Base-by-base conservation (phyloP, 2,329 filamentous ascomycete species). In the Huntiella bhutanensis region DNA sequence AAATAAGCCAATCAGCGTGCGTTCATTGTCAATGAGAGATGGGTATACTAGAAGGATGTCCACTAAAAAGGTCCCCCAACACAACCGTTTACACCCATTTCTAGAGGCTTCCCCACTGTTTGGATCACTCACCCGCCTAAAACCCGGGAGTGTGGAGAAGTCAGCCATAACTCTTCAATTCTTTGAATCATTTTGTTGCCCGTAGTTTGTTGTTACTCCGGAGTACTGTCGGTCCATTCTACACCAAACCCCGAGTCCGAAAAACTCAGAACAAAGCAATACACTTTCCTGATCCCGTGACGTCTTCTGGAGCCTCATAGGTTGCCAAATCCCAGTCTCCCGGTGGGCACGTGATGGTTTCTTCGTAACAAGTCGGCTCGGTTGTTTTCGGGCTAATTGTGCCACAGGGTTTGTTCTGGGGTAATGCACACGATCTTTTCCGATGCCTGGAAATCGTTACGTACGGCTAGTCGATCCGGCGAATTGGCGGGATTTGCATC, bases 1-100 rank as follows among this genome's bases (percentile, higher is more conserved):
- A 13, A 16, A 36, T 17, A 22, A 34, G 33, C 48, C 48, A 50
- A 50, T 50, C 45, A 50, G 12, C 33, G 37, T 12, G 7, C 45
- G 13, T 43, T 43, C 33, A 50, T 50, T 50, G 47, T 50, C 48
- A 50, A 50, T 50, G 41, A 36, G 28, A 28, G 28, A 45, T 40
- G 35, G 13, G n/a, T 13, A 13, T 40, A 15, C 36, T 43, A 46
- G 19, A 28, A 39, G 33, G 34, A 28, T 34, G 17, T 28, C 34
- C 43, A 49, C 39, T 34, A 43, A 41, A 43, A 37, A 12, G 22
- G 35, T 19, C 34, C n/a, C 16, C 37, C 39, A 33, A 35, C 43
- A 42, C 38, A 42, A 28, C 37, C 47, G 36, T 41, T 45, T 43
- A 34, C 33, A 36, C 19, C 13, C 15, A 19, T 33, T 38, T 38